These are phyloP conservation scores for Phytophthora pluvialis DNA, from an alignment of 352 stramenopile species.

Conservation along the genomic window DNA sequence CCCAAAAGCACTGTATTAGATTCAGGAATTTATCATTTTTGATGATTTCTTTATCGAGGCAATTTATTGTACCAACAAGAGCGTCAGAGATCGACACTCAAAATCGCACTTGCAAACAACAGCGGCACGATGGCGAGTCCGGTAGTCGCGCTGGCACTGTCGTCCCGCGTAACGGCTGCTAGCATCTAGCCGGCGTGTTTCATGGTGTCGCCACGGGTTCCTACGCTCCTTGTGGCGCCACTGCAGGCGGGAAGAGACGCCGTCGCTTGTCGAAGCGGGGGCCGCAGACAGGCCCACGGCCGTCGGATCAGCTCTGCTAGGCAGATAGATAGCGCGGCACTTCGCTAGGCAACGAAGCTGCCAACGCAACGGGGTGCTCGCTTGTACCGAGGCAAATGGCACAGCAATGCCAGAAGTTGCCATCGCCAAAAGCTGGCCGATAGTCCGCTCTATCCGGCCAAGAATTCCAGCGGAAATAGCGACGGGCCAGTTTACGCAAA, in stretches of 20 bases:
- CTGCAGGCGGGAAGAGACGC: background rate
- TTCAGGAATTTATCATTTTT: too few relatives aligned
- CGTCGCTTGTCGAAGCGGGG: constrained; percentile 1
- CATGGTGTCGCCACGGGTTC: constrained; percentile 14
- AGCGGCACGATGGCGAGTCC: background rate
- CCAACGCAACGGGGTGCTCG: too few relatives aligned
- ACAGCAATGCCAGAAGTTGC: too few relatives aligned
- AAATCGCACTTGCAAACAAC: too few relatives aligned
- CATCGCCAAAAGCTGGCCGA: too few relatives aligned
- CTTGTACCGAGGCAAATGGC: too few relatives aligned
- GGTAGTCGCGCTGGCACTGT: constrained; percentile 6
- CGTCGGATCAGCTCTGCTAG: background rate
- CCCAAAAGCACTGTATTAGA: too few relatives aligned
- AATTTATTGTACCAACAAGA: too few relatives aligned
- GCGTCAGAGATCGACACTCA: background rate
- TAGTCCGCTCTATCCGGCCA: too few relatives aligned
- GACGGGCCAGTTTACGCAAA: constrained; percentile 4
- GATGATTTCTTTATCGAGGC: too few relatives aligned
- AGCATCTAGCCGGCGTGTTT: constrained; percentile 2
- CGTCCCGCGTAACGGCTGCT: constrained; percentile 1
- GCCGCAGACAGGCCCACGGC: constrained; percentile 2
- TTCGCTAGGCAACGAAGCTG: background rate
- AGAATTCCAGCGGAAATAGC: too few relatives aligned
- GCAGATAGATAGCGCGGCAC: background rate
- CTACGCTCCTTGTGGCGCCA: background rate